Evolutionary conservation across 805 yeast species (phyloP), one percentile per base, ranked within the genome.

Genomic region (Torulaspora franciscae): DNA sequence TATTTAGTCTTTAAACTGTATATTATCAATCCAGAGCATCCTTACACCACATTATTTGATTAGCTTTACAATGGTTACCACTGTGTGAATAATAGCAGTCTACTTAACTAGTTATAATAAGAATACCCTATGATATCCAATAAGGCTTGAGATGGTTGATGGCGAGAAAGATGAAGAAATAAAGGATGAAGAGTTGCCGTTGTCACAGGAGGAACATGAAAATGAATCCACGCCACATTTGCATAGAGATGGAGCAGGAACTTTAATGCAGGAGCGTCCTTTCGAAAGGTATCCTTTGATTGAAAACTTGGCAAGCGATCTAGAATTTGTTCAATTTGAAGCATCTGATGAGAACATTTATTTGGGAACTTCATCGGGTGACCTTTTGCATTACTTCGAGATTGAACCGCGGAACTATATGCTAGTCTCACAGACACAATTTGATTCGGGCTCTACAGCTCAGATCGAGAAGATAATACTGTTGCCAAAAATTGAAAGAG

Each of bases 311-410:
- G 66, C 66, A 2, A 22, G 37, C 7, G 58, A 58, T 22, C 36
- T 58, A n/a, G 46, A 46, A 6, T 59, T 55, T 37, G 52, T 61
- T 10, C 46, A 54, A 13, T 52, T 55, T 34, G 64, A 60, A 35
- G 55, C 64, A 4, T 58, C 55, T 38, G 65, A 61, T 6, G 52
- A 61, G 15, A 61, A 64, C 43, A 47, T 64, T 13, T 64, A 62
- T 42, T 40, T 64, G 8, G 68, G 67, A 2, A 59, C 66, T 1
- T 40, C 45, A 1, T 47, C 51, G 3, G 68, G 68, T 19, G 66
- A 61, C 23, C 47, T 64, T 11, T 32, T 64, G 35, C 68, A 64
- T 39, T 64, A 62, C 37, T 63, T 59, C 43, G 68, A 64, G 37
- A 56, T 64, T 19, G 66, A 62, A 37, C 53, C 50, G 22, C 54